A percentile compares a stretch with the other conserved stretches of the same genome.
Conservation (phyloP, 148 eudicot genomes). For the Cornus kousa region DNA sequence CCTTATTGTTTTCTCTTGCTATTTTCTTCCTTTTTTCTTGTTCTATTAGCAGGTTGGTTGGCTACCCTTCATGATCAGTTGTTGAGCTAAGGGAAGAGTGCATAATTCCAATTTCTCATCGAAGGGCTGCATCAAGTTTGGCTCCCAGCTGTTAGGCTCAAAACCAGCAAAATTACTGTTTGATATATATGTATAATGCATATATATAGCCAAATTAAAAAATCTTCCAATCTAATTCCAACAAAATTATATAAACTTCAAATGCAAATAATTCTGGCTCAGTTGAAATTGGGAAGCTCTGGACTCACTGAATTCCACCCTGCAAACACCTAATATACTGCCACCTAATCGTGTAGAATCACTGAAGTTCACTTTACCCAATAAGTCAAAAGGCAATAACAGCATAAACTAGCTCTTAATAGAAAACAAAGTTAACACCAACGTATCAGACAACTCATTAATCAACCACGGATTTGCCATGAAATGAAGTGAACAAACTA, state of each 20-base stretch:
- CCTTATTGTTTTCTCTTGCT: too few species aligned
- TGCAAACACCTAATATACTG: background rate
- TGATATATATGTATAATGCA: background rate
- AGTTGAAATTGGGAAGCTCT: background rate
- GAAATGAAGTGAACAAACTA: background rate
- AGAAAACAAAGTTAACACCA: background rate
- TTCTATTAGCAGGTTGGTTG: too few species aligned
- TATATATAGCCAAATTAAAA: background rate
- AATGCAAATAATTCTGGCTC: background rate
- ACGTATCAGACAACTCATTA: background rate
- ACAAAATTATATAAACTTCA: background rate
- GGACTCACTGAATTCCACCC: background rate
- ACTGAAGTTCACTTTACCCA: background rate
- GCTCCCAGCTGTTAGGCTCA: too few species aligned
- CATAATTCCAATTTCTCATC: too few species aligned
- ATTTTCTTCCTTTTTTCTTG: too few species aligned
- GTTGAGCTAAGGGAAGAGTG: too few species aligned
- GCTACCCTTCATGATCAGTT: too few species aligned
- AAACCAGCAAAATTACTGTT: background rate
- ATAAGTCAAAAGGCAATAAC: background rate
- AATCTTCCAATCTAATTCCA: background rate
- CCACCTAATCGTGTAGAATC: background rate
- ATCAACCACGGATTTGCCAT: background rate
- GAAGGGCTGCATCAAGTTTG: too few species aligned
- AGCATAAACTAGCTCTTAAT: background rate